phyloP scores from a whole-genome alignment of 495 filamentous ascomycete species.

The Podospora comata region DNA sequence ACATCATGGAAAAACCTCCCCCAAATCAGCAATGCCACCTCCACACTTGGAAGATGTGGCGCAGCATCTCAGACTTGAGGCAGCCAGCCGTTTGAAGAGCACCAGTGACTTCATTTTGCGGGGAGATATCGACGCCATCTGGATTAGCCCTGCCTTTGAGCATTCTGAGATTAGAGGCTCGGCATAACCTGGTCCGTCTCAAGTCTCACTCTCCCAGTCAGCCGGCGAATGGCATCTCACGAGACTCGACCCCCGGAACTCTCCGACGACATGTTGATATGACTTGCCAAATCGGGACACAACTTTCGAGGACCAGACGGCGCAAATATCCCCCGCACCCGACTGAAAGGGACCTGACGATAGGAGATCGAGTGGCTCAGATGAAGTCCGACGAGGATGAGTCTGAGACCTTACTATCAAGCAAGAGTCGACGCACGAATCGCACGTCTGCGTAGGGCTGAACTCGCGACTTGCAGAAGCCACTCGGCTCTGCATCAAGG shows the following conservation, averaged over 20 bases:
- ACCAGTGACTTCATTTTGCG: constrained; percentile 8
- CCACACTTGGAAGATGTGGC: constrained; percentile 9
- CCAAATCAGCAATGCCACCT: constrained; percentile 7
- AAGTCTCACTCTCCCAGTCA: not conserved
- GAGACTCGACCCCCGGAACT: not conserved
- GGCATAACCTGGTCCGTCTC: not conserved
- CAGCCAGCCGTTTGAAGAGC: not conserved
- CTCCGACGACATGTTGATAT: not conserved
- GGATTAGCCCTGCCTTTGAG: not conserved
- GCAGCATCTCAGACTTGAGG: constrained; percentile 10
- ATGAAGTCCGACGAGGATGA: not conserved
- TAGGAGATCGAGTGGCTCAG: not conserved
- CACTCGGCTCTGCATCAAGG: constrained; percentile 3
- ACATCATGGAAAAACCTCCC: not conserved
- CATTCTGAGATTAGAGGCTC: not conserved
- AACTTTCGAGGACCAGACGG: constrained; percentile 11
- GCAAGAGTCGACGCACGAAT: not conserved
- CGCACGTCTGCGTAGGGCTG: constrained; percentile 4
- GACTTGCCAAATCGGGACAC: constrained; percentile 1
- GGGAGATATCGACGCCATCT: not conserved
- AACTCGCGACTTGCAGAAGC: constrained; percentile 10
- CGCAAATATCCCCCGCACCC: constrained; percentile 10
- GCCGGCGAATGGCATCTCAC: not conserved
- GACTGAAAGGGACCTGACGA: not conserved
- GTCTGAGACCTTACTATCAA: not conserved